Conservation (phyloP, 257 asterid genomes). For the Parsonsia alboflavescens region DNA sequence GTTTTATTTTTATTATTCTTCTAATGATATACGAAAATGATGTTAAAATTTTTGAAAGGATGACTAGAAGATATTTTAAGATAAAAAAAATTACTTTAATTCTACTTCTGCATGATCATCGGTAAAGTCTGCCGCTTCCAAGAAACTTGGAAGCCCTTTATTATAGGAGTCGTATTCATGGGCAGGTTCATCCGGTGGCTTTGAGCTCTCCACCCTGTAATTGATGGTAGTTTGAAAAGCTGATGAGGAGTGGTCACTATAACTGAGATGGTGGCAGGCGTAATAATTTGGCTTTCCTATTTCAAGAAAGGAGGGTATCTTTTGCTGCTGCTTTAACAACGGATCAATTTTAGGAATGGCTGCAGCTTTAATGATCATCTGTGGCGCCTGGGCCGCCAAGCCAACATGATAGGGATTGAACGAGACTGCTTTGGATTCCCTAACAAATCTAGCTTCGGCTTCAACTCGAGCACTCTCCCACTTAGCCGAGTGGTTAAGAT, state of each 20-base stretch:
- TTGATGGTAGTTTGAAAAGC: neutral
- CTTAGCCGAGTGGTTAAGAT: conserved; percentile 71
- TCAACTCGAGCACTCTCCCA: conserved; percentile 80
- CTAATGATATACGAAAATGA: no score
- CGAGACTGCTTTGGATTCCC: conserved; percentile 44
- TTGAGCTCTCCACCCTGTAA: neutral
- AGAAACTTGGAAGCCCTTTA: neutral
- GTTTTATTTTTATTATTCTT: no score
- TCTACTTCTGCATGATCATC: neutral
- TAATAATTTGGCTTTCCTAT: neutral
- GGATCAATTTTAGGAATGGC: neutral
- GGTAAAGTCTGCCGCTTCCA: neutral
- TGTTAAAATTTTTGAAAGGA: no score
- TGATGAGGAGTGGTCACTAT: neutral
- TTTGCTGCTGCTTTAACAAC: neutral
- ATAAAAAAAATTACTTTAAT: no score
- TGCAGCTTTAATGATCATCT: neutral
- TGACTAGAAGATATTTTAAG: no score
- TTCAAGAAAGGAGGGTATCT: conserved; percentile 6
- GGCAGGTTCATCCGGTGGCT: neutral
- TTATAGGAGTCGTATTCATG: neutral
- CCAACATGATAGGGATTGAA: neutral
- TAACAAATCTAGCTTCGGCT: conserved; percentile 62
- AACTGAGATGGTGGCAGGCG: neutral
- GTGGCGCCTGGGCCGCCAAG: neutral